Evolutionary conservation across 495 filamentous ascomycete genomes (phyloP).

Genomic region (Xylaria venustula): DNA sequence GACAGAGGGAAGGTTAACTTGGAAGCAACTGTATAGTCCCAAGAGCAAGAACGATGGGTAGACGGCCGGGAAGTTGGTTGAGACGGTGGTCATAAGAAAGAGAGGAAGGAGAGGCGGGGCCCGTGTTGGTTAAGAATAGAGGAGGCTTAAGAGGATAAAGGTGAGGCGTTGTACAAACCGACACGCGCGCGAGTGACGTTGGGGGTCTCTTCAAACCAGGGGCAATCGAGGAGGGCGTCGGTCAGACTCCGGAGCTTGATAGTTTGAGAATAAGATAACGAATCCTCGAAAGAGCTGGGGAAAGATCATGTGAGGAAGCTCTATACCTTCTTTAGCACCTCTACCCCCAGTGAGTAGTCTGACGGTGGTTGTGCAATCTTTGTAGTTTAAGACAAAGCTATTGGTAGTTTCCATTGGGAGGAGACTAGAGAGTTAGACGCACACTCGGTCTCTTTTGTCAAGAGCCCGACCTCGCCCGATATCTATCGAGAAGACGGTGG

Average conservation of each 20-base stretch:
- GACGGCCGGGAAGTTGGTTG: background rate
- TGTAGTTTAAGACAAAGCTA: constrained; percentile 32
- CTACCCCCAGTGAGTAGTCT: constrained; percentile 15
- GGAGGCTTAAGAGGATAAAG: constrained; percentile 13
- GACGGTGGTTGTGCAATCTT: constrained; percentile 30
- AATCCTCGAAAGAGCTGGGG: constrained; percentile 21
- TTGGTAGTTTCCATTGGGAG: constrained; percentile 21
- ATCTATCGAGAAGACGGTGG: background rate
- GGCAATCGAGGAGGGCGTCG: constrained; percentile 25
- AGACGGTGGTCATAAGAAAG: background rate
- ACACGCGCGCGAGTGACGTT: constrained; percentile 13
- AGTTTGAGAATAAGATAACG: constrained; percentile 24
- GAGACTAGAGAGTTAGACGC: constrained; percentile 22
- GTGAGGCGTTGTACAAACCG: constrained; percentile 9
- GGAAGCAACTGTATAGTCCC: constrained; percentile 5
- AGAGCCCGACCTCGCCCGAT: background rate
- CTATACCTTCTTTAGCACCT: constrained; percentile 30
- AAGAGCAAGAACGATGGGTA: background rate
- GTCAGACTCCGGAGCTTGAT: constrained; percentile 32
- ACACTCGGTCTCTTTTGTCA: constrained; percentile 24
- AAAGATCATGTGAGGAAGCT: constrained; percentile 18
- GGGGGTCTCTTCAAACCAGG: constrained; percentile 18
- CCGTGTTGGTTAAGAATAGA: background rate
- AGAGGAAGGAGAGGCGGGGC: background rate
- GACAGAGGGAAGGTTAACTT: constrained; percentile 1